These are phyloP conservation scores for Alternaria atra DNA, from an alignment of 2,329 filamentous ascomycete species.

Conservation along the genomic window DNA sequence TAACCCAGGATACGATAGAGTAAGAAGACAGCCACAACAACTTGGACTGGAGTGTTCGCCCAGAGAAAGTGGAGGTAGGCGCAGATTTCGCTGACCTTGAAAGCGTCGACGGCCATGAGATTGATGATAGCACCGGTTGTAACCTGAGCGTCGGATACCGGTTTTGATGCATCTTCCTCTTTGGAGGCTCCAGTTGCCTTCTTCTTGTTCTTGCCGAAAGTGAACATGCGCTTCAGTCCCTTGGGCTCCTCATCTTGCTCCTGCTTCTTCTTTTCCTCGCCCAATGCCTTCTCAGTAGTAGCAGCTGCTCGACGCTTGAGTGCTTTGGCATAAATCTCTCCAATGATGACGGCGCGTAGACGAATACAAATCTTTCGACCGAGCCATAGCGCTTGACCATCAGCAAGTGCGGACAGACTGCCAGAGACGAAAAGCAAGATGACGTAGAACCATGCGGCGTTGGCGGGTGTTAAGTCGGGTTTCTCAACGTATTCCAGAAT, in stretches of 20 bases:
- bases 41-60: slow-evolving; percentile 87
- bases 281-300: slow-evolving; percentile 74
- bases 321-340: slow-evolving; percentile 96
- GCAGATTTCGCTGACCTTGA: slow-evolving; percentile 95
- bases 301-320: slow-evolving; percentile 88
- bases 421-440: slow-evolving; percentile 87
- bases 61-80: slow-evolving; percentile 97
- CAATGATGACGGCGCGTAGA: slow-evolving; percentile 91
- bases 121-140: slow-evolving; percentile 99
- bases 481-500: slow-evolving; percentile 95
- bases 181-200: slow-evolving; percentile 54
- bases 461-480: slow-evolving; percentile 76
- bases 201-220: slow-evolving; percentile 68
- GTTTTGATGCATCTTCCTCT: slow-evolving; percentile 36
- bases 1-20: slow-evolving; percentile 90
- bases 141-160: slow-evolving; percentile 73
- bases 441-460: slow-evolving; percentile 95
- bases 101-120: slow-evolving; percentile 98
- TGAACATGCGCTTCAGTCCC: slow-evolving; percentile 57
- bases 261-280: slow-evolving; percentile 60
- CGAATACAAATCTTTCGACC: slow-evolving; percentile 94
- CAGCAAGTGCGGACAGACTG: slow-evolving; percentile 79
- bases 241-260: slow-evolving; percentile 52
- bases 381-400: slow-evolving; percentile 89
- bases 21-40: slow-evolving; percentile 79